A percentile compares a stretch with the other conserved stretches of the same genome.
Evolutionary conservation across 345 rosid genomes (phyloP).

Genomic region (Citrus hindsii): DNA sequence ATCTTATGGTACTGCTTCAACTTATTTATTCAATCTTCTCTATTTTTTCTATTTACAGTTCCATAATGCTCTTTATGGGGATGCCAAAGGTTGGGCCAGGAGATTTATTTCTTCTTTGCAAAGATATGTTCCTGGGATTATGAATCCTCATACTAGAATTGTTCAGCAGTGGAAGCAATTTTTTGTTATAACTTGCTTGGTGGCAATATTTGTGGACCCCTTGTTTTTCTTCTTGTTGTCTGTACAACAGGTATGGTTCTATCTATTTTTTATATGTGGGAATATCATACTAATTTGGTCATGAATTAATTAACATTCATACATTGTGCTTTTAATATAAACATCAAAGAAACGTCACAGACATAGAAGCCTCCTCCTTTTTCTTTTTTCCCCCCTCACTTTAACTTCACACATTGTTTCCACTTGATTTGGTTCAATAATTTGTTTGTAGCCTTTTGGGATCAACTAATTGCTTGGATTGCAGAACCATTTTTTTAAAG

Average conservation of each 20-base stretch:
- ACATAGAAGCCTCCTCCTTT: background rate
- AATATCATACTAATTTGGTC: background rate
- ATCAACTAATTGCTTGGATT: background rate
- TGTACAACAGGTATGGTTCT: slow-evolving; percentile 41
- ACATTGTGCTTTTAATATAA: background rate
- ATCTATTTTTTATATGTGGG: background rate
- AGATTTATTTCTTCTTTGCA: slow-evolving; percentile 33
- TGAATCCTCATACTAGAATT: slow-evolving; percentile 73
- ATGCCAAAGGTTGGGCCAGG: slow-evolving; percentile 85
- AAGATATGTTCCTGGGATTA: slow-evolving; percentile 49
- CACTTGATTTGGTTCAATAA: background rate
- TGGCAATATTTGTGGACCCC: slow-evolving; percentile 81
- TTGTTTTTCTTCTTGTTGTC: slow-evolving; percentile 72
- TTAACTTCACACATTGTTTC: background rate
- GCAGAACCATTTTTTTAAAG: too few relatives aligned
- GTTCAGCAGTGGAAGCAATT: slow-evolving; percentile 71
- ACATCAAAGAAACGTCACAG: background rate
- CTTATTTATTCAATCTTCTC: slow-evolving; percentile 1
- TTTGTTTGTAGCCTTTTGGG: background rate
- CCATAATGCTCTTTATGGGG: slow-evolving; percentile 65
- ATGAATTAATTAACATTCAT: background rate
- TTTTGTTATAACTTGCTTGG: slow-evolving; percentile 64
- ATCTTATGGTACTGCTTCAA: background rate
- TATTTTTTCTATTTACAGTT: slow-evolving; percentile 36
- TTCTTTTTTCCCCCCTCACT: background rate